Base-by-base conservation (phyloP, 495 filamentous ascomycete genomes). In the Daldinia decipiens region DNA sequence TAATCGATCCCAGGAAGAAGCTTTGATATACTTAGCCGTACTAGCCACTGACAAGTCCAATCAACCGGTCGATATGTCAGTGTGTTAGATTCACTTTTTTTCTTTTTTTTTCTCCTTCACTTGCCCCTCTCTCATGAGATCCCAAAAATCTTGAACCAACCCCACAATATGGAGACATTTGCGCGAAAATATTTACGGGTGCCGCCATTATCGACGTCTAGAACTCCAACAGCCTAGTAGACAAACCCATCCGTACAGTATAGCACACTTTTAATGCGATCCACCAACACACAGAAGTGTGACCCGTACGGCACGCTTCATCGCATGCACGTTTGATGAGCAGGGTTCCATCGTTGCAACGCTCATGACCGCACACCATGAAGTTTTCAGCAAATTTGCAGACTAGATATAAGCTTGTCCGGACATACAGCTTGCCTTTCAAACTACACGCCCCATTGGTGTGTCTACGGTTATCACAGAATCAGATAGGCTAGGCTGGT, bases 171-270 rank as follows among this genome's bases (percentile, higher is more conserved):
- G 60, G 56, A 62, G 54, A 72, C 54, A 5, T n/a, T 21, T 55
- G 50, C 56, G 52, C 26, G 53, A 57, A 68, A 68, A 67, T 56
- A 67, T 67, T 72, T 63, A 52, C 65, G 32, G 39, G 61, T 73
- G 65, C 70, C 70, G 65, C 65, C 62, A 62, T 66, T 68, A 69
- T 73, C 65, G 65, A 72, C 64, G 63, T 68, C 65, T 57, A 71
- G 65, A 68, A 60, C 54, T 39, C 58, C 9, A 36, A n/a, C 43
- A 36, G 21, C 31, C 52, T 39, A 61, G 31, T 62, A 40, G 52
- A 53, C 56, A 47, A 60, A 50, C 17, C 8, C 9, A 45, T 53
- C 38, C 63, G 26, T 57, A 67, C 52, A 54, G 53, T 63, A 64
- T 39, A 58, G 12, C 29, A 61, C 39, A 45, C 17, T 32, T 31